Conservation (phyloP, 768 basidiomycete species). For the Lyophyllum shimeji region DNA sequence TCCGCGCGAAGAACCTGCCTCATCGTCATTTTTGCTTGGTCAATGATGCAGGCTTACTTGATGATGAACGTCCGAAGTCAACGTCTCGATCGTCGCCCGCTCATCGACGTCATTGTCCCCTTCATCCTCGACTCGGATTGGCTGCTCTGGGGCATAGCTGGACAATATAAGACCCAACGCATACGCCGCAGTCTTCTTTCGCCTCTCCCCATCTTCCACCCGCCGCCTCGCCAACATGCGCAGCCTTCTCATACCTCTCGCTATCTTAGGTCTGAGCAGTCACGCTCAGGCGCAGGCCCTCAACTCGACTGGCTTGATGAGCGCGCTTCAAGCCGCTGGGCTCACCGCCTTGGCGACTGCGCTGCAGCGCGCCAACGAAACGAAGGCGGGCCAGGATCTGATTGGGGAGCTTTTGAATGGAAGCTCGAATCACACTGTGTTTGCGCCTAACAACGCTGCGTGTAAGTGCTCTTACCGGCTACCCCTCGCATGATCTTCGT, state of each 20-base stretch:
- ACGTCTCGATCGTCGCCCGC: background rate
- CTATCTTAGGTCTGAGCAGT: slow-evolving; percentile 4
- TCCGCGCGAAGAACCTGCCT: background rate
- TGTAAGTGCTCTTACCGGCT: slow-evolving; percentile 12
- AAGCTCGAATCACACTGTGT: slow-evolving; percentile 15
- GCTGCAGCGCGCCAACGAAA: slow-evolving; percentile 1
- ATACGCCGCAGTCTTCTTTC: background rate
- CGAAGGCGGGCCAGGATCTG: slow-evolving; percentile 11
- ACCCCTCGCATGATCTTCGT: background rate
- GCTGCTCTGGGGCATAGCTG: background rate
- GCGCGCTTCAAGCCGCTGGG: slow-evolving; percentile 10
- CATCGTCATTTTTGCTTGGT: background rate
- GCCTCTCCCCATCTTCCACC: background rate
- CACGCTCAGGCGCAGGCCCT: slow-evolving; percentile 12
- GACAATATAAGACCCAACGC: slow-evolving; percentile 8
- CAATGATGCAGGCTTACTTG: background rate
- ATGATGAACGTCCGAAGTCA: background rate
- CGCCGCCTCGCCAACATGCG: slow-evolving; percentile 3
- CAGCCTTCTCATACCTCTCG: background rate
- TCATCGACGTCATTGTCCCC: slow-evolving; percentile 11
- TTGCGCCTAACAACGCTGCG: slow-evolving; percentile 22
- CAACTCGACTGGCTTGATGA: slow-evolving; percentile 11
- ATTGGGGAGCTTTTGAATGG: slow-evolving; percentile 11
- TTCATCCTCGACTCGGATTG: background rate
- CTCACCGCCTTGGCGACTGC: slow-evolving; percentile 14